Conservation (phyloP, 2,329 filamentous ascomycete genomes). For the Verticillium zaregamsianum region DNA sequence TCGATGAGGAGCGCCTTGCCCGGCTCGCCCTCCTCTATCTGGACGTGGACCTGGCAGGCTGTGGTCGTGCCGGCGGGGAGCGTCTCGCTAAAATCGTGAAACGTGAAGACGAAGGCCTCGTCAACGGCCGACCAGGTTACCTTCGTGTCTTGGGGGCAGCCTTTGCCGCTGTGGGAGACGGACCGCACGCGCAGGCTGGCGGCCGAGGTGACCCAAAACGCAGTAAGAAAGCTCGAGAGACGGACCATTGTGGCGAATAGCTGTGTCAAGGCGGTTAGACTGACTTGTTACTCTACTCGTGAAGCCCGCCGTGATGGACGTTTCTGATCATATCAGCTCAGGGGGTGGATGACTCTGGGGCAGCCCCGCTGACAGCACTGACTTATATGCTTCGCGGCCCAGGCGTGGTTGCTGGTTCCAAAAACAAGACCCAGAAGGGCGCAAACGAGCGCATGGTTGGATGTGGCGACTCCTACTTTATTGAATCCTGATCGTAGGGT, state of each 20-base stretch:
- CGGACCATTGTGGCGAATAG: background rate
- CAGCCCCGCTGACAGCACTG: background rate
- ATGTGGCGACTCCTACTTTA: background rate
- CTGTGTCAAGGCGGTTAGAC: background rate
- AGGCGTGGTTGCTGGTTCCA: background rate
- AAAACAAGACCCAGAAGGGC: background rate
- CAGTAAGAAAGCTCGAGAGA: background rate
- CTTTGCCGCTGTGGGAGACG: slow-evolving; percentile 8
- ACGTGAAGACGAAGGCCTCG: slow-evolving; percentile 28
- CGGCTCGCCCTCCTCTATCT: slow-evolving; percentile 7
- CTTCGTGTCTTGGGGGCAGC: slow-evolving; percentile 5
- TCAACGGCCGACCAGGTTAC: slow-evolving; percentile 12
- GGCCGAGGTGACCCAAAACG: background rate
- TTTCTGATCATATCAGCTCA: background rate
- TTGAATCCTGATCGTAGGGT: background rate
- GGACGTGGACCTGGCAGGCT: slow-evolving; percentile 9
- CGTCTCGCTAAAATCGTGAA: slow-evolving; percentile 32
- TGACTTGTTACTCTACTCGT: background rate
- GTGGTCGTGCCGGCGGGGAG: slow-evolving; percentile 27
- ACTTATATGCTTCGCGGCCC: background rate
- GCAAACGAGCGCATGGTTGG: background rate
- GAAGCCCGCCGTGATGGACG: background rate
- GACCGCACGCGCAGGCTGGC: slow-evolving; percentile 2
- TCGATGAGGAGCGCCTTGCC: slow-evolving; percentile 6
- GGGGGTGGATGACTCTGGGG: background rate